Conservation (phyloP, 2,329 filamentous ascomycete species). For the Cladosporium cucumerinum region DNA sequence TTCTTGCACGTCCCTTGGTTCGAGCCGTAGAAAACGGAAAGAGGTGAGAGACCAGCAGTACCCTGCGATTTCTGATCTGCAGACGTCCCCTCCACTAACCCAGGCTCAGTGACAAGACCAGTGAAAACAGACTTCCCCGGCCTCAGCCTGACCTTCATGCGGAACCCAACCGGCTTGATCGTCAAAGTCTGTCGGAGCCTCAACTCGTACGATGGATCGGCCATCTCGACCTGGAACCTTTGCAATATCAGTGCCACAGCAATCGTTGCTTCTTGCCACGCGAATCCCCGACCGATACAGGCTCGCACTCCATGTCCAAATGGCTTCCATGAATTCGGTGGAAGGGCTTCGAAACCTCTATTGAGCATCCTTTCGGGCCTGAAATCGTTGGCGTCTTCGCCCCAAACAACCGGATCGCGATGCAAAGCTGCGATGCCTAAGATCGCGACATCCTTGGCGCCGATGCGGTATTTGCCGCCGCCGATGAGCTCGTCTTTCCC, state of each 20-base stretch:
- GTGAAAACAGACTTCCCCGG: constrained; percentile 48
- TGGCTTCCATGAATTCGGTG: constrained; percentile 48
- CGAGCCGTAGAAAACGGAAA: constrained; percentile 70
- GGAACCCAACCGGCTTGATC: constrained; percentile 39
- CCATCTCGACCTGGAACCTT: constrained; percentile 44
- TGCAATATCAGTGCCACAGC: constrained; percentile 44
- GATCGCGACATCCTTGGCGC: constrained; percentile 33
- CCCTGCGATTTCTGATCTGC: neutral
- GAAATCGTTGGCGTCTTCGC: constrained; percentile 45
- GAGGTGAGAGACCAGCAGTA: constrained; percentile 28
- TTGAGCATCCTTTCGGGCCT: constrained; percentile 49
- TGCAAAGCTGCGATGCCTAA: constrained; percentile 38
- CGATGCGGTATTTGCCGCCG: constrained; percentile 40
- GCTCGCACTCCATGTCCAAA: constrained; percentile 53
- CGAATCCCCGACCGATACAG: constrained; percentile 55
- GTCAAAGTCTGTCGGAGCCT: constrained; percentile 45
- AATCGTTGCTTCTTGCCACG: constrained; percentile 52
- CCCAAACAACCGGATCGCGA: constrained; percentile 42
- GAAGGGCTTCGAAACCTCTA: constrained; percentile 41
- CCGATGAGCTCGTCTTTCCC: constrained; percentile 29
- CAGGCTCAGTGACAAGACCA: constrained; percentile 50
- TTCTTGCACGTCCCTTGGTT: constrained; percentile 48
- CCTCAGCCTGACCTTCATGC: constrained; percentile 2
- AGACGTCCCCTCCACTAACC: neutral
- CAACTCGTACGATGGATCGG: constrained; percentile 43